These are phyloP conservation scores for Helicostylum pulchrum DNA, from an alignment of 192 early-diverging fungal genomes.

Conservation along the genomic window DNA sequence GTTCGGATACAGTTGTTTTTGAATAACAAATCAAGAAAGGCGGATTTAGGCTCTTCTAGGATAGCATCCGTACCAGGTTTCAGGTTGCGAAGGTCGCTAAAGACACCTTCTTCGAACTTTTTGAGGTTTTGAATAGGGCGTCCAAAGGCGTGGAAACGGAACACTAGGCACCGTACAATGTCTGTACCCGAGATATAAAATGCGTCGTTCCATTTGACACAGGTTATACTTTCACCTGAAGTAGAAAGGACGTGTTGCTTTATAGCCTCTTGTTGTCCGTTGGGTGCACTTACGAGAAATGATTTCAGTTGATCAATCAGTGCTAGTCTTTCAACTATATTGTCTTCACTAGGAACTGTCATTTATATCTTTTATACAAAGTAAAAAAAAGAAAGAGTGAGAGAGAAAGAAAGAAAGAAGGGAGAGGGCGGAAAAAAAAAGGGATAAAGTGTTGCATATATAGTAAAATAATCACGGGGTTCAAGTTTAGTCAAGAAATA, in stretches of 20 bases:
- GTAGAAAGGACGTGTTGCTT: slow-evolving; percentile 66
- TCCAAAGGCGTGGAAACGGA: slow-evolving; percentile 87
- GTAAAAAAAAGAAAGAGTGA: background rate
- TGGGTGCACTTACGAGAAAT: slow-evolving; percentile 64
- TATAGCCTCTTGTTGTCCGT: slow-evolving; percentile 47
- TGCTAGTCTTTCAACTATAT: slow-evolving; percentile 24
- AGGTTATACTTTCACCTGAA: slow-evolving; percentile 80
- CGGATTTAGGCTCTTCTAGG: slow-evolving; percentile 88
- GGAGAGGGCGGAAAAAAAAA: background rate
- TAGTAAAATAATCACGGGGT: too few relatives aligned
- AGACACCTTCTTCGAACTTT: slow-evolving; percentile 98
- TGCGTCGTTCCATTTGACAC: slow-evolving; percentile 86
- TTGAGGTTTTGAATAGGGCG: slow-evolving; percentile 84
- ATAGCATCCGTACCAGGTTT: slow-evolving; percentile 91
- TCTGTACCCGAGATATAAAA: slow-evolving; percentile 96
- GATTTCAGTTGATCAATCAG: slow-evolving; percentile 47
- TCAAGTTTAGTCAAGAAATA: too few relatives aligned
- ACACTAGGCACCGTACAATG: slow-evolving; percentile 88
- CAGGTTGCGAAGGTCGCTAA: slow-evolving; percentile 91
- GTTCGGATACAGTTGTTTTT: slow-evolving; percentile 94
- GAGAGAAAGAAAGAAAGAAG: background rate
- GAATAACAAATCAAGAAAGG: slow-evolving; percentile 91
- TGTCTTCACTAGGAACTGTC: slow-evolving; percentile 16
- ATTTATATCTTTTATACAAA: slow-evolving; percentile 3
- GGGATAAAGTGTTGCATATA: background rate